A percentile compares a stretch with the other conserved stretches of the same genome.
These are phyloP conservation scores for Sugiyamaella mastotermitis DNA, from an alignment of 805 yeast species.

Conservation along the genomic window DNA sequence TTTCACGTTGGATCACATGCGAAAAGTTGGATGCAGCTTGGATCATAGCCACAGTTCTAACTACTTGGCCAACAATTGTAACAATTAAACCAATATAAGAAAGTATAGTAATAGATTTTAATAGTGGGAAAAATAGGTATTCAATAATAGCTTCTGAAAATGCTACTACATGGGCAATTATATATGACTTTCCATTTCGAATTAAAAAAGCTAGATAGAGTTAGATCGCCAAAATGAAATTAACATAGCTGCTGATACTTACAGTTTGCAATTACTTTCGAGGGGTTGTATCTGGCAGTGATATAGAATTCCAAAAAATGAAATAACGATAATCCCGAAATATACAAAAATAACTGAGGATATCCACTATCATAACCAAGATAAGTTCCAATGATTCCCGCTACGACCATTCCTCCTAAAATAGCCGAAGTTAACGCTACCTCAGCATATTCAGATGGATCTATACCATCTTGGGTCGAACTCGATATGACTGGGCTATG, in stretches of 20 bases:
- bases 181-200: slow-evolving; percentile 56
- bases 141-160: slow-evolving; percentile 46
- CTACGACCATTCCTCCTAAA: slow-evolving; percentile 26
- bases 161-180: slow-evolving; percentile 51
- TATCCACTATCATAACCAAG: slow-evolving; percentile 7
- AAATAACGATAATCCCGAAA: slow-evolving; percentile 51
- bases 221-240: neutral
- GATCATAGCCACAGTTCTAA: slow-evolving; percentile 75
- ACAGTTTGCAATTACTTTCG: slow-evolving; percentile 59
- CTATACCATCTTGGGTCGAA: no score
- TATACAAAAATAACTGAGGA: slow-evolving; percentile 40
- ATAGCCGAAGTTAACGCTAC: slow-evolving; percentile 26
- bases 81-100: slow-evolving; percentile 43
- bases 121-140: slow-evolving; percentile 34
- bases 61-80: slow-evolving; percentile 54
- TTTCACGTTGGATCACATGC: slow-evolving; percentile 60
- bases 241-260: slow-evolving; percentile 4
- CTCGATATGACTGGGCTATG: no score
- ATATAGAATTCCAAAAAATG: slow-evolving; percentile 78
- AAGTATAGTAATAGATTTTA: slow-evolving; percentile 25
- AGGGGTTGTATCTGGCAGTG: slow-evolving; percentile 69
- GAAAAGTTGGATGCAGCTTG: slow-evolving; percentile 84
- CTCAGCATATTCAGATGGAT: slow-evolving; percentile 14
- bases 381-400: slow-evolving; percentile 10
- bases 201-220: slow-evolving; percentile 43